Evolutionary conservation across 2,329 filamentous ascomycete genomes (phyloP).

Genomic region (Nemania sp.): DNA sequence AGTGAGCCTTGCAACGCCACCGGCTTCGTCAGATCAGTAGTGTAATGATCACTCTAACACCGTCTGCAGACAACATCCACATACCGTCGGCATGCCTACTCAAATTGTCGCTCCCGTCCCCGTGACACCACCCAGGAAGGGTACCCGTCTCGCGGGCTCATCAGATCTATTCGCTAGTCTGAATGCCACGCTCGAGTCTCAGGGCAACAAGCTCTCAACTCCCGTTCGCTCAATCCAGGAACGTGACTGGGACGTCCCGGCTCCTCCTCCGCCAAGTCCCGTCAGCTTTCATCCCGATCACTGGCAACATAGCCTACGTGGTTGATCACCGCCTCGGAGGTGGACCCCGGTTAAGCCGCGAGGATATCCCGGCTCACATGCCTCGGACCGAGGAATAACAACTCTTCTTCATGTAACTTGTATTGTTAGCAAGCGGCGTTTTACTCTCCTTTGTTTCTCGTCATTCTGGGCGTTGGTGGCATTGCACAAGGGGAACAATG

Average conservation of each 20-base stretch:
- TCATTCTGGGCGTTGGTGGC: slow-evolving; percentile 46
- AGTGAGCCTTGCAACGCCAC: not conserved
- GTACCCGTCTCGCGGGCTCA: slow-evolving; percentile 58
- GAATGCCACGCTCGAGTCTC: slow-evolving; percentile 62
- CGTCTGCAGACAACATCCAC: slow-evolving; percentile 20
- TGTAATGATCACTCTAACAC: slow-evolving; percentile 9
- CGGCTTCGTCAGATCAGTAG: not conserved
- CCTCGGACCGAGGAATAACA: slow-evolving; percentile 21
- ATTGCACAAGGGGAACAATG: slow-evolving; percentile 44
- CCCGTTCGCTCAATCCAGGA: slow-evolving; percentile 66
- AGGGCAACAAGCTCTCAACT: slow-evolving; percentile 56
- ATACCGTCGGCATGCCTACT: slow-evolving; percentile 55
- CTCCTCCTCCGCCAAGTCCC: slow-evolving; percentile 72
- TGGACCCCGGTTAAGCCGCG: slow-evolving; percentile 9
- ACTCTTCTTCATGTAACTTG: slow-evolving; percentile 44
- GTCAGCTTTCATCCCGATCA: slow-evolving; percentile 70
- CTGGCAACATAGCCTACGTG: slow-evolving; percentile 59
- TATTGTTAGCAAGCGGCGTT: slow-evolving; percentile 43
- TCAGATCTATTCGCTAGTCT: slow-evolving; percentile 67
- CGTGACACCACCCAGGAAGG: slow-evolving; percentile 61
- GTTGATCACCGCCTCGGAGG: slow-evolving; percentile 42
- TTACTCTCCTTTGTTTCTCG: slow-evolving; percentile 33
- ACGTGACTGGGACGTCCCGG: slow-evolving; percentile 73
- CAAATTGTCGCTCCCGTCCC: slow-evolving; percentile 62
- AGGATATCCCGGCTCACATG: slow-evolving; percentile 5